Evolutionary conservation across 495 filamentous ascomycete genomes (phyloP).

Genomic region (Penicillium tannophilum): DNA sequence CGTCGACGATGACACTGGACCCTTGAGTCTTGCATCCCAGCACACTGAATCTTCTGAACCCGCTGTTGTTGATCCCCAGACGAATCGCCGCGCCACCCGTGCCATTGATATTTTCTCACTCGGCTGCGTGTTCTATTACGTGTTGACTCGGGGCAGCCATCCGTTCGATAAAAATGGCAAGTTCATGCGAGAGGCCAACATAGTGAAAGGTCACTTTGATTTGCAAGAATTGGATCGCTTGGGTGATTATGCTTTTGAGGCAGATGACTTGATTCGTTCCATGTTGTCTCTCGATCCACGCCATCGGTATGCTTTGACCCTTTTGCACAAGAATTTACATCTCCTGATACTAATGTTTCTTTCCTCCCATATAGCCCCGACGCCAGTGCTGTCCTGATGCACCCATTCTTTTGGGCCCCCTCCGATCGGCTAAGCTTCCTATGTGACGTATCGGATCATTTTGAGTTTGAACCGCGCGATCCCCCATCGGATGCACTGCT

Average conservation of each 20-base stretch:
- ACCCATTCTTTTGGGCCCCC: slow-evolving; percentile 93
- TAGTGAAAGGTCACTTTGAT: slow-evolving; percentile 80
- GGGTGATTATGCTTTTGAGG: slow-evolving; percentile 82
- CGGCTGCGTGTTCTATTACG: slow-evolving; percentile 95
- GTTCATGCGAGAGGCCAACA: slow-evolving; percentile 95
- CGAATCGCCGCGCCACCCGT: slow-evolving; percentile 81
- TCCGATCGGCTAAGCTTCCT: slow-evolving; percentile 89
- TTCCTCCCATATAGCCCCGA: slow-evolving; percentile 52
- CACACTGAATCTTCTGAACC: slow-evolving; percentile 59
- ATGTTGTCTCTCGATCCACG: slow-evolving; percentile 81
- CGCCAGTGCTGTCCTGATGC: slow-evolving; percentile 75
- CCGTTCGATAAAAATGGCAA: slow-evolving; percentile 92
- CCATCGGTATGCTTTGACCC: slow-evolving; percentile 45
- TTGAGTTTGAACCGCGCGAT: slow-evolving; percentile 85
- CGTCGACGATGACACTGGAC: slow-evolving; percentile 66
- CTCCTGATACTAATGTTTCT: background rate
- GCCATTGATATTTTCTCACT: slow-evolving; percentile 97
- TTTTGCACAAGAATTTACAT: background rate
- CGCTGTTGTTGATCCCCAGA: slow-evolving; percentile 61
- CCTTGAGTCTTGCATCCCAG: slow-evolving; percentile 39
- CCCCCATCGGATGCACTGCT: slow-evolving; percentile 68
- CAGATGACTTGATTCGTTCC: slow-evolving; percentile 76
- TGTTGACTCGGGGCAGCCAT: slow-evolving; percentile 86
- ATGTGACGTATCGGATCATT: slow-evolving; percentile 91
- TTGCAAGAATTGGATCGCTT: slow-evolving; percentile 69